Evolutionary conservation across 176 grass and related monocot genomes (phyloP), one percentile per base, ranked within the genome.

Genomic region (Triticum monococcum): DNA sequence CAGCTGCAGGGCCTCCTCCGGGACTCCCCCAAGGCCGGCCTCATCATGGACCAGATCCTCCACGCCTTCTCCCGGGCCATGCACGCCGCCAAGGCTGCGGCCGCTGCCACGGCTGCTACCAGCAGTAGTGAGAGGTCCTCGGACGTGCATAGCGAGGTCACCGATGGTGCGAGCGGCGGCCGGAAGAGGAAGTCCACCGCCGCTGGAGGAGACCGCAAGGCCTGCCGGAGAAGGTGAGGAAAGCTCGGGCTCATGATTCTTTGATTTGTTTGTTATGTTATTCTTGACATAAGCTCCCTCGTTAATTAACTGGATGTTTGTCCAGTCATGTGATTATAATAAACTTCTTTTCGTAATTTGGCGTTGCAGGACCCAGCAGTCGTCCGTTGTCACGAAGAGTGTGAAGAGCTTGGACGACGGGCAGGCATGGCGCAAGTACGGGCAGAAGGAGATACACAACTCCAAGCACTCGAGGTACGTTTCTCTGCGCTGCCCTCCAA

Each of bases 361-460:
- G 23, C 38, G 24, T 37, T 40, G 75, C 86, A 94, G 95, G 38
- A 30, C 41, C 23, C 73, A 85, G 28, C 62, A 84, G 5, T 75
- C 82, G 5, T 79, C 35, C 46, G 17, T 72, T 2, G 43, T 78
- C 30, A 82, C 60, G 6, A 22, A 77, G 26, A 81, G 10, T 5
- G 1, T 69, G 1, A 88, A 87, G 33, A 84, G 68, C 8, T 46
- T 92, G 22, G 93, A 95, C 3, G 95, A 98, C 41, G 95, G 93
- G 0, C 91, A 87, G 25, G 65, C 89, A 11, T 97, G 95, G 95
- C 89, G 95, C 76, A 97, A 97, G 70, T 97, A 97, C 52, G 95
- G 95, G 0, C 95, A 97, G 89, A 97, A 95, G 85, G 84, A 82
- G 3, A 97, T 97, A 59, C 95, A 95, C 2, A 95, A 86, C 81